A percentile compares a stretch with the other conserved stretches of the same genome.
phyloP scores from a whole-genome alignment of 208 protist species.

The Wallacemonas collosoma region DNA sequence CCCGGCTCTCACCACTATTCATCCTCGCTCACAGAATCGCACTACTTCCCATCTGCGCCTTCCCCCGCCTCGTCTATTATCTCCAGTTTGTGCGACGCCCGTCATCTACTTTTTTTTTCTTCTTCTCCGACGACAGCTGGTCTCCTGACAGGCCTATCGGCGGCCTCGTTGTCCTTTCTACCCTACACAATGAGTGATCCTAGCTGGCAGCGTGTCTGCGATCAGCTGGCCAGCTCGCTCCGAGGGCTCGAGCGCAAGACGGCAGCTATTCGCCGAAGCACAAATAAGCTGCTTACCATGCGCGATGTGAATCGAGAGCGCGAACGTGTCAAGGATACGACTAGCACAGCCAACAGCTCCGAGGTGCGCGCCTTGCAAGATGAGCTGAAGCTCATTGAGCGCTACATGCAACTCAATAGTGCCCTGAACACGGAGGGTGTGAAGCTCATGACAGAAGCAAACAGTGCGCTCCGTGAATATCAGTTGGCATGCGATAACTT shows the following conservation, averaged over 20 bases:
- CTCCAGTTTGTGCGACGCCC: too few relatives aligned
- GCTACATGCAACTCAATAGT: slow-evolving; percentile 74
- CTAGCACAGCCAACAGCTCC: slow-evolving; percentile 44
- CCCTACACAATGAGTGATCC: slow-evolving; percentile 50
- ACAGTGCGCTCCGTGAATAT: slow-evolving; percentile 66
- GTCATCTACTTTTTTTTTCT: background rate
- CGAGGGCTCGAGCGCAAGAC: slow-evolving; percentile 68
- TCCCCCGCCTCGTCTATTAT: too few relatives aligned
- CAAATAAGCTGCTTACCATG: slow-evolving; percentile 67
- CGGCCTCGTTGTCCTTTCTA: too few relatives aligned
- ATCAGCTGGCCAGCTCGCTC: slow-evolving; percentile 56
- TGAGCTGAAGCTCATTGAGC: slow-evolving; percentile 64
- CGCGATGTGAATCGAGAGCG: slow-evolving; percentile 75
- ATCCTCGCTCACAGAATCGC: too few relatives aligned
- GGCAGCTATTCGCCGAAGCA: slow-evolving; percentile 65
- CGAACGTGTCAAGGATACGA: slow-evolving; percentile 71
- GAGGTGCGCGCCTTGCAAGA: slow-evolving; percentile 81
- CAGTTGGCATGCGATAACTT: slow-evolving; percentile 79
- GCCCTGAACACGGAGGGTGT: slow-evolving; percentile 57
- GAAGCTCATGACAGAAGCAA: slow-evolving; percentile 76
- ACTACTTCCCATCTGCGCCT: too few relatives aligned
- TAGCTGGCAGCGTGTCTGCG: slow-evolving; percentile 75
- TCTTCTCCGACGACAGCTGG: background rate
- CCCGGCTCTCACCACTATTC: too few relatives aligned
- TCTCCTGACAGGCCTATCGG: too few relatives aligned